A percentile compares a stretch with the other conserved stretches of the same genome.
Evolutionary conservation across 345 rosid species (phyloP).

Genomic region (Populus pruinosa): DNA sequence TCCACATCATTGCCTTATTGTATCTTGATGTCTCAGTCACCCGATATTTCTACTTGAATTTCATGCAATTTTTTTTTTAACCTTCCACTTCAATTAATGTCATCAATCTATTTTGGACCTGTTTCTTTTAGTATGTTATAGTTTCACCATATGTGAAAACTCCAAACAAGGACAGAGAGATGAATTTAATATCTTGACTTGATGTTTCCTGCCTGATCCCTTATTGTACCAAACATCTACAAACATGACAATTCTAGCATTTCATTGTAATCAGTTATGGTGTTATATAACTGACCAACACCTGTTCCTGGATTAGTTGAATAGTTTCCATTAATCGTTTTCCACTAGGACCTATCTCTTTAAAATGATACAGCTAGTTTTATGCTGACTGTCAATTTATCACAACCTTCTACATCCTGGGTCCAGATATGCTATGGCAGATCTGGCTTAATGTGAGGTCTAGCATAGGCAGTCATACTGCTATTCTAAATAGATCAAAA

Average conservation of each 20-base stretch:
- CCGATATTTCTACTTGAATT: not conserved
- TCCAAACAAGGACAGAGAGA: not conserved
- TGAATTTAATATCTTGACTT: not conserved
- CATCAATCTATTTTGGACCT: not conserved
- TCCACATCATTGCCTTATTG: not conserved
- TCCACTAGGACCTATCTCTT: too few species aligned
- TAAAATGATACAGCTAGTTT: too few species aligned
- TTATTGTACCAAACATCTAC: not conserved
- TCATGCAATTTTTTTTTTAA: not conserved
- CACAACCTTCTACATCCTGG: too few species aligned
- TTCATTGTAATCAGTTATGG: not conserved
- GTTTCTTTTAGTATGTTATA: not conserved
- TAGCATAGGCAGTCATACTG: too few species aligned
- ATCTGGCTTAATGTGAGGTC: too few species aligned
- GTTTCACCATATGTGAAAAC: too few species aligned
- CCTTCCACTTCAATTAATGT: not conserved
- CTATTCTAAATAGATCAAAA: too few species aligned
- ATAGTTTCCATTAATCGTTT: too few species aligned
- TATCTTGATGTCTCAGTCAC: not conserved
- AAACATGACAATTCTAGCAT: not conserved
- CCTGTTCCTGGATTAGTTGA: too few species aligned
- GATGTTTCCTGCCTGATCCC: not conserved
- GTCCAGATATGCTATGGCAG: too few species aligned
- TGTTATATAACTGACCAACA: not conserved
- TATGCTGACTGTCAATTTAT: too few species aligned